Percentiles rank a stretch among this genome's conserved stretches.
phyloP scores from a whole-genome alignment of 2,329 filamentous ascomycete genomes.

The Karstenula rhodostoma region DNA sequence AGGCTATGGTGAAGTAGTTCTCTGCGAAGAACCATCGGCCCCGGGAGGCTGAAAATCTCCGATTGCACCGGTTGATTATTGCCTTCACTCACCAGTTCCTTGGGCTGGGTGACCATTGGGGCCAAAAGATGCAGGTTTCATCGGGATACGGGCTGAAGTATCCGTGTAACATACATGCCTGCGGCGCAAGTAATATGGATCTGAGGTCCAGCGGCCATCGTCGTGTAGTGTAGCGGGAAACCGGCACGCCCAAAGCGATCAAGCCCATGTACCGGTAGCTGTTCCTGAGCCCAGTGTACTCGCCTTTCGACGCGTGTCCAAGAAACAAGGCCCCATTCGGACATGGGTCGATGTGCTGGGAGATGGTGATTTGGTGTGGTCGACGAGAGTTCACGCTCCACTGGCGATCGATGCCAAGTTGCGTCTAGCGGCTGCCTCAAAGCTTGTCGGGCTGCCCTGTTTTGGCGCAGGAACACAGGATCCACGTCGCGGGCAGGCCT shows the following conservation, averaged over 20 bases:
- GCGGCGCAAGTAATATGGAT: background rate
- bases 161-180: background rate
- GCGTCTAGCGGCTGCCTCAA: conserved; percentile 9
- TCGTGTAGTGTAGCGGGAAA: background rate
- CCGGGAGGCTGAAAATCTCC: no score
- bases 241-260: background rate
- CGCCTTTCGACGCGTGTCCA: background rate
- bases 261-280: background rate
- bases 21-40: no score
- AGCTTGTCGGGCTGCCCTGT: conserved; percentile 20
- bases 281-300: background rate
- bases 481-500: no score
- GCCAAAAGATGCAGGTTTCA: no score
- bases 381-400: background rate
- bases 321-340: background rate
- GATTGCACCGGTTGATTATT: no score
- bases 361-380: conserved; percentile 1
- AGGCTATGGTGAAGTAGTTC: no score
- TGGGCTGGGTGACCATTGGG: no score
- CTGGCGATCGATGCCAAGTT: conserved; percentile 11
- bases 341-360: background rate
- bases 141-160: no score
- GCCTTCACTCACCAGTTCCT: no score
- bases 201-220: background rate
- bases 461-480: conserved; percentile 20